These are phyloP conservation scores for Alternaria sp. DNA, from an alignment of 2,329 filamentous ascomycete species.

Conservation along the genomic window DNA sequence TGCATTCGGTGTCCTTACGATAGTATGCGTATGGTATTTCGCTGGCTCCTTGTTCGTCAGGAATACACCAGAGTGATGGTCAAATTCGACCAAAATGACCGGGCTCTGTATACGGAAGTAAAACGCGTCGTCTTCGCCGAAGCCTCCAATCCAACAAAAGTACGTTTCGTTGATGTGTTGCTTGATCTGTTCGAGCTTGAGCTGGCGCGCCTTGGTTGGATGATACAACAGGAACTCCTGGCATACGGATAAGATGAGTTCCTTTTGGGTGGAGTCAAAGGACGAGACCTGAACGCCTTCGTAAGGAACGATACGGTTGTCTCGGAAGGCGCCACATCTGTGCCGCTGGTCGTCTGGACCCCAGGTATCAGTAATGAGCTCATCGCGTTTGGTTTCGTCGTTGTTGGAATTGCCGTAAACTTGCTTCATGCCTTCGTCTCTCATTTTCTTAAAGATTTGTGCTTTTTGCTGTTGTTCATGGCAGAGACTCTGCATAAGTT, in stretches of 20 bases:
- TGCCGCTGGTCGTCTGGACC: constrained; percentile 84
- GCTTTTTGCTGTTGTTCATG: constrained; percentile 59
- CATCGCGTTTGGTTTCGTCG: constrained; percentile 41
- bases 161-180: constrained; percentile 74
- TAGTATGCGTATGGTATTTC: constrained; percentile 82
- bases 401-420: constrained; percentile 42
- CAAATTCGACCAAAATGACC: constrained; percentile 78
- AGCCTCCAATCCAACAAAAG: constrained; percentile 81
- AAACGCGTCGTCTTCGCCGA: constrained; percentile 72
- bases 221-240: constrained; percentile 75
- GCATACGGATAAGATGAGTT: constrained; percentile 66
- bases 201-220: constrained; percentile 63
- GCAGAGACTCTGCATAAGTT: constrained; percentile 72
- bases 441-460: constrained; percentile 67
- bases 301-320: constrained; percentile 79
- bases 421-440: constrained; percentile 71
- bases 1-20: constrained; percentile 75
- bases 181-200: constrained; percentile 65
- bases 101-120: constrained; percentile 83
- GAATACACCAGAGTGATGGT: constrained; percentile 82
- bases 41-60: constrained; percentile 75
- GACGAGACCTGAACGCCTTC: constrained; percentile 68
- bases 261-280: constrained; percentile 61
- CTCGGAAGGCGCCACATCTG: constrained; percentile 78
- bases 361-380: constrained; percentile 68